Percentiles rank a stretch among this genome's conserved stretches.
Evolutionary conservation across 1,284 basidiomycete genomes (phyloP).

Genomic region (Boletellus deceptivus): DNA sequence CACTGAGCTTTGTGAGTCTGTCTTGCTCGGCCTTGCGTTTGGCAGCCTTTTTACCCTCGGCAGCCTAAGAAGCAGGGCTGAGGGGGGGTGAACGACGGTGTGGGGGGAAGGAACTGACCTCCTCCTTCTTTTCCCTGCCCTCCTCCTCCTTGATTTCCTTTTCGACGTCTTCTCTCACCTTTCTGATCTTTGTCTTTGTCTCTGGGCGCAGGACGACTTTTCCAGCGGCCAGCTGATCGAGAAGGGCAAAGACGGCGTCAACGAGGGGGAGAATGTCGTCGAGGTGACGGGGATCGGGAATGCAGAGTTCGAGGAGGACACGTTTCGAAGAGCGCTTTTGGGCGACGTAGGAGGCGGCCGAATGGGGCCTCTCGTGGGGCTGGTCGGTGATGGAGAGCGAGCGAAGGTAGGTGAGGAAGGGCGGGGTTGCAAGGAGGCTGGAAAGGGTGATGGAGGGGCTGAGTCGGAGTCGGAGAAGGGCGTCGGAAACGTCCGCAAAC

Average conservation of each 20-base stretch:
- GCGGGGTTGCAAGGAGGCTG: slow-evolving; percentile 59
- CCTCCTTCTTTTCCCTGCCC: slow-evolving; percentile 69
- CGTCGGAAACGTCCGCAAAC: slow-evolving; percentile 79
- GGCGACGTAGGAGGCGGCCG: slow-evolving; percentile 32
- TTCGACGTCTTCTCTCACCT: slow-evolving; percentile 67
- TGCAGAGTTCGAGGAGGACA: slow-evolving; percentile 63
- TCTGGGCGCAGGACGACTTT: slow-evolving; percentile 72
- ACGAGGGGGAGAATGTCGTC: slow-evolving; percentile 57
- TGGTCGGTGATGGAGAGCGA: slow-evolving; percentile 83
- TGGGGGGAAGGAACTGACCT: slow-evolving; percentile 40
- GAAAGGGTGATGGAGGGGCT: slow-evolving; percentile 50
- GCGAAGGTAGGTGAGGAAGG: slow-evolving; percentile 72
- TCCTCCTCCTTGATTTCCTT: slow-evolving; percentile 66
- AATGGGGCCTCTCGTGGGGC: slow-evolving; percentile 63
- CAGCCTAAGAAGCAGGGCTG: slow-evolving; percentile 37
- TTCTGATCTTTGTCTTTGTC: slow-evolving; percentile 72
- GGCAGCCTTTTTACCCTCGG: slow-evolving; percentile 66
- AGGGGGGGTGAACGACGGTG: background rate
- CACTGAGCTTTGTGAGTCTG: slow-evolving; percentile 66
- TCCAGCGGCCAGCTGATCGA: slow-evolving; percentile 57
- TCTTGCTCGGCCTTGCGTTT: slow-evolving; percentile 77
- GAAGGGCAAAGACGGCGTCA: slow-evolving; percentile 65
- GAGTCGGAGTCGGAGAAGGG: slow-evolving; percentile 61
- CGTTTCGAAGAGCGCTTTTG: slow-evolving; percentile 55
- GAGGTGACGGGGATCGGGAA: slow-evolving; percentile 52